Conservation (phyloP, 768 basidiomycete genomes). For the Pisolithus albus region DNA sequence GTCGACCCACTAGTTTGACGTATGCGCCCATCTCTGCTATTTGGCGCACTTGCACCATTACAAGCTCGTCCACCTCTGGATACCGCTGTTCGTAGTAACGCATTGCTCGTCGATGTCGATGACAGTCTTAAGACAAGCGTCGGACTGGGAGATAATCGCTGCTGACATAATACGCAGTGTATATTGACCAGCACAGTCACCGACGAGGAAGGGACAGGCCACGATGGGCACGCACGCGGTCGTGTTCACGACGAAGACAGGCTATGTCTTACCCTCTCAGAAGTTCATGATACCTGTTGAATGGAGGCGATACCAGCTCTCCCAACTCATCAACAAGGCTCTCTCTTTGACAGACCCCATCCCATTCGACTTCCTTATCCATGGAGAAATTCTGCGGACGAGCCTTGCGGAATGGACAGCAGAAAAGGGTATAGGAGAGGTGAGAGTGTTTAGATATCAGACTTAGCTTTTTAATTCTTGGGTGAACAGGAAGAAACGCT, state of each 20-base stretch:
- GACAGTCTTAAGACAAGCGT: not conserved
- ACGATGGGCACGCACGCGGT: conserved; percentile 38
- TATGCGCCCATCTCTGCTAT: conserved; percentile 99
- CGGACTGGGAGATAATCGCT: not conserved
- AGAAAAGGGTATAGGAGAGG: conserved; percentile 66
- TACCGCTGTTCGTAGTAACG: conserved; percentile 91
- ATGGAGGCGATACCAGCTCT: conserved; percentile 95
- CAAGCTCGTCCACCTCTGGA: conserved; percentile 95
- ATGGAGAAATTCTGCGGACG: conserved; percentile 70
- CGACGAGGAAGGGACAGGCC: not conserved
- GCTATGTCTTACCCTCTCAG: conserved; percentile 73
- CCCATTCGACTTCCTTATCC: conserved; percentile 89
- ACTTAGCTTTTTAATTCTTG: conserved; percentile 4
- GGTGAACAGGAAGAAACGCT: conserved; percentile 72
- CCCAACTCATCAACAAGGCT: conserved; percentile 94
- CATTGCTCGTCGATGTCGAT: conserved; percentile 38
- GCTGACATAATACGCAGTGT: not conserved
- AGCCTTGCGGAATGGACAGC: conserved; percentile 70
- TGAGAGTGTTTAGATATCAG: conserved; percentile 16
- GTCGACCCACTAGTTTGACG: conserved; percentile 78
- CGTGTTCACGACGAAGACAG: conserved; percentile 66
- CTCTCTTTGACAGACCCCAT: conserved; percentile 64
- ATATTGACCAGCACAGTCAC: too few relatives aligned
- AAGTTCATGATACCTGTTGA: conserved; percentile 87
- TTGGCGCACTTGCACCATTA: conserved; percentile 99